phyloP scores from a whole-genome alignment of 2,329 filamentous ascomycete genomes.

The Colletotrichum salicis region DNA sequence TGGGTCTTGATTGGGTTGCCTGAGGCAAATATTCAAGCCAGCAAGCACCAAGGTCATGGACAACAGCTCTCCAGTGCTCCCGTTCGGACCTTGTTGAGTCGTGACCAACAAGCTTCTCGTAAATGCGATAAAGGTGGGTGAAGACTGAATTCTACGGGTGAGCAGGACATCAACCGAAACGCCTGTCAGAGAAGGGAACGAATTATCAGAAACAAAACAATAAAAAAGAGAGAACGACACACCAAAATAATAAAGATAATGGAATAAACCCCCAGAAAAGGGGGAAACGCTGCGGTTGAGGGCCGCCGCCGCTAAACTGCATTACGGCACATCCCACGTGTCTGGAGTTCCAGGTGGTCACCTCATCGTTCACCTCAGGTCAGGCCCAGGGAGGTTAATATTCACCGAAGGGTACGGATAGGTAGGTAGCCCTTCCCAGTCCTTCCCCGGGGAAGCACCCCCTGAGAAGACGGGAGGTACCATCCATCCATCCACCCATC shows the following conservation, averaged over 20 bases:
- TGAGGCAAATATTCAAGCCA: constrained; percentile 2
- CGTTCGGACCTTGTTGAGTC: background rate
- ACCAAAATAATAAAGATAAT: background rate
- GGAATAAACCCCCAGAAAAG: background rate
- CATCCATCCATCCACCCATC: constrained; percentile 8
- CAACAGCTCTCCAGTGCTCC: background rate
- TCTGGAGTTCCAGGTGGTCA: constrained; percentile 18
- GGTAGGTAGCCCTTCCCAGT: background rate
- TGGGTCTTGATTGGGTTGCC: constrained; percentile 18
- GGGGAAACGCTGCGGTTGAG: constrained; percentile 22
- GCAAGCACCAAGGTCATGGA: background rate
- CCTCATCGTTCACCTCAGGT: constrained; percentile 1
- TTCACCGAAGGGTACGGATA: constrained; percentile 28
- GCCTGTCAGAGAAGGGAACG: constrained; percentile 1
- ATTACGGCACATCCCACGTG: constrained; percentile 32
- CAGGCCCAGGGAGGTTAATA: constrained; percentile 4
- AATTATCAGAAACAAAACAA: background rate
- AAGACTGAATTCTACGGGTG: background rate
- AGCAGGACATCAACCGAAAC: background rate
- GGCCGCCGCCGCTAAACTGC: constrained; percentile 28
- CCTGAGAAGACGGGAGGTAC: constrained; percentile 23
- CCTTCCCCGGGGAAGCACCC: constrained; percentile 18
- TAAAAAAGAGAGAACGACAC: background rate
- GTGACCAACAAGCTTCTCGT: background rate
- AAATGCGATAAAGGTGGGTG: background rate